These are phyloP conservation scores for Fusarium sp. DNA, from an alignment of 2,329 filamentous ascomycete species.

Conservation along the genomic window DNA sequence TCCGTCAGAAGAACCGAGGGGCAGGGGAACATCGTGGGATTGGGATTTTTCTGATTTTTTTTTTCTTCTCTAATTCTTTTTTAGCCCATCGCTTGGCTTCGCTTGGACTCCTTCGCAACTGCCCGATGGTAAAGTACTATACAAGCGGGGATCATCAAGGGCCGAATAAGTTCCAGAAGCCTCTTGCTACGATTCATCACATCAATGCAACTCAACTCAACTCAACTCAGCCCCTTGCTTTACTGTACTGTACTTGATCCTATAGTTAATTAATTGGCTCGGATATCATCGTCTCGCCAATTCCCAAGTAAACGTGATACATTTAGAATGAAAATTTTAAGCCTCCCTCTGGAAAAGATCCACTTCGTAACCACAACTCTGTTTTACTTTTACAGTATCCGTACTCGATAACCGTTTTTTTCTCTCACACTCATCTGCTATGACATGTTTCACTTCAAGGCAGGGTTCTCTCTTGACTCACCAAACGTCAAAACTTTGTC, in stretches of 20 bases:
- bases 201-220: conserved; percentile 10
- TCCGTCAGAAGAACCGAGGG: conserved; percentile 13
- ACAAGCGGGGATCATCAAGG: conserved; percentile 23
- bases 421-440: not conserved
- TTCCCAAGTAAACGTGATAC: conserved; percentile 5
- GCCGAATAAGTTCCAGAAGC: conserved; percentile 39
- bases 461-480: conserved; percentile 17
- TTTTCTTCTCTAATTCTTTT: conserved; percentile 10
- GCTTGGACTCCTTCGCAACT: conserved; percentile 17
- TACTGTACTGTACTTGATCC: conserved; percentile 1
- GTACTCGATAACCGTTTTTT: conserved; percentile 1
- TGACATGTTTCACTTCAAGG: conserved; percentile 30
- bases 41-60: conserved; percentile 7
- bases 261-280: conserved; percentile 12
- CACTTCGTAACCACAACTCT: conserved; percentile 14
- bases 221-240: conserved; percentile 21
- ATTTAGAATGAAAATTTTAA: conserved; percentile 19
- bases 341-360: conserved; percentile 25
- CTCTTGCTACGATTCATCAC: not conserved
- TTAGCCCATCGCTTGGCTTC: conserved; percentile 4
- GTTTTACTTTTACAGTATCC: not conserved
- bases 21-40: conserved; percentile 28
- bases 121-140: conserved; percentile 14
- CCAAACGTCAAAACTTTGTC: conserved; percentile 8
- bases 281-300: conserved; percentile 14